Percentiles rank a stretch among this genome's conserved stretches.
Evolutionary conservation across 2,329 filamentous ascomycete genomes (phyloP).

Genomic region (Xylariaceae sp.): DNA sequence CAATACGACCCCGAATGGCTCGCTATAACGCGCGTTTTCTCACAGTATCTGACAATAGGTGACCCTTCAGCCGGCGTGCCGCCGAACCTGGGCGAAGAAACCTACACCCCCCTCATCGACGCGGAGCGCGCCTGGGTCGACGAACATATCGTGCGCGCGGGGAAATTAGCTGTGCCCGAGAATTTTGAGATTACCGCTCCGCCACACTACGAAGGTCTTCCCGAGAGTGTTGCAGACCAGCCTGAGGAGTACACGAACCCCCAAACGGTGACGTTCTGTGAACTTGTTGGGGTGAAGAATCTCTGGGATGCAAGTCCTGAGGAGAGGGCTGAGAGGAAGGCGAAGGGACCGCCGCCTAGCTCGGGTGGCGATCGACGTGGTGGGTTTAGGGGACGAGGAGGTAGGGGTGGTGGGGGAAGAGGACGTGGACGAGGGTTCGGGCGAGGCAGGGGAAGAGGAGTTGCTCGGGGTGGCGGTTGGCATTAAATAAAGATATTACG

Average conservation of each 20-base stretch:
- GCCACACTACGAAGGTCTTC: constrained; percentile 63
- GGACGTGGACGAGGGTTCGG: constrained; percentile 35
- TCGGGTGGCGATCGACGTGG: constrained; percentile 35
- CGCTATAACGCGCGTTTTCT: constrained; percentile 86
- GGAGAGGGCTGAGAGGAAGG: constrained; percentile 67
- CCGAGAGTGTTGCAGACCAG: constrained; percentile 65
- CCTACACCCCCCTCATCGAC: constrained; percentile 73
- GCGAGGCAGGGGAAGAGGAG: background rate
- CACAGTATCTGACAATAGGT: constrained; percentile 68
- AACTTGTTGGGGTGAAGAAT: constrained; percentile 78
- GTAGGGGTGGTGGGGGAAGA: constrained; percentile 46
- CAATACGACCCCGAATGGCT: constrained; percentile 95
- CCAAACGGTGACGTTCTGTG: constrained; percentile 84
- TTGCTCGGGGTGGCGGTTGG: constrained; percentile 17
- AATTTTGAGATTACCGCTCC: constrained; percentile 83
- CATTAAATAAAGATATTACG: constrained; percentile 11
- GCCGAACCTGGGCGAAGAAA: constrained; percentile 69
- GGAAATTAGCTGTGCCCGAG: constrained; percentile 72
- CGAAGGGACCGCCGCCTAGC: constrained; percentile 59
- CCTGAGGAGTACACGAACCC: constrained; percentile 85
- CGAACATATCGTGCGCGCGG: constrained; percentile 69
- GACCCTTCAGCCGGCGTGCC: constrained; percentile 60
- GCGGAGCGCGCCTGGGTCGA: constrained; percentile 81
- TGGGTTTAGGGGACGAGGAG: constrained; percentile 41
- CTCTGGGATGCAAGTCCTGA: constrained; percentile 75